Evolutionary conservation across 1,139 yeast genomes (phyloP), one percentile per base, ranked within the genome.

Genomic region (Debaryomyces robertsiae): DNA sequence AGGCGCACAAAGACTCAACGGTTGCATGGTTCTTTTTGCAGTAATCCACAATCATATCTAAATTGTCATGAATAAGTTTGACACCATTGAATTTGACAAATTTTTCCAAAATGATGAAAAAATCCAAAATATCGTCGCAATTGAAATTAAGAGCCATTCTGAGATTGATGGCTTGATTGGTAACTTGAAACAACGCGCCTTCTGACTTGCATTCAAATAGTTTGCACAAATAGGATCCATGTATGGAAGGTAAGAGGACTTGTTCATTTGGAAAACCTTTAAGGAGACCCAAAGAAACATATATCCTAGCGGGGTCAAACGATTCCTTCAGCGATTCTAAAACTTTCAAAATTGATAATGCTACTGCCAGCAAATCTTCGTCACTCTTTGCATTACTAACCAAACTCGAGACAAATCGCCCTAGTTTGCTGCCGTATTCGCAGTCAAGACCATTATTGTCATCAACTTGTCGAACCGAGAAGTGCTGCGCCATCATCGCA

Each of bases 281-380:
- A 9, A 77, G 55, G 7, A 87, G 52, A 6, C 95, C 95, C 24
- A 67, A 61, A 1, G 81, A 55, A 2, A 84, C 62, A 50, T 79
- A 84, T 2, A 85, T 73, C 56, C 89, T 76, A 0, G 93, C 79
- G 1, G 91, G 88, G 47, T 82, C 95, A 61, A 80, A 89, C 0
- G 82, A 63, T 6, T 76, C 73, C 38, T 77, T 74, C 18, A 70
- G 58, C 4, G 69, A 70, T 23, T 64, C 69, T 36, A 86, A 57
- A 1, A 79, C 73, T 6, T 60, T 60, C 34, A 85, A 58, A 4
- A 82, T 52, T 2, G 74, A 49, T 19, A 39, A 41, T 3, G 50
- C 48, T 9, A 61, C 45, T 6, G 25, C 35, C 9, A 49, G 52
- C 1, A 55, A 42, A 3, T 69, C 66, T 7, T 60, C 54, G 0